Percentiles rank a stretch among this genome's conserved stretches.
Evolutionary conservation across 306 rosid species (phyloP).

Genomic region (Inga leiocalycina): DNA sequence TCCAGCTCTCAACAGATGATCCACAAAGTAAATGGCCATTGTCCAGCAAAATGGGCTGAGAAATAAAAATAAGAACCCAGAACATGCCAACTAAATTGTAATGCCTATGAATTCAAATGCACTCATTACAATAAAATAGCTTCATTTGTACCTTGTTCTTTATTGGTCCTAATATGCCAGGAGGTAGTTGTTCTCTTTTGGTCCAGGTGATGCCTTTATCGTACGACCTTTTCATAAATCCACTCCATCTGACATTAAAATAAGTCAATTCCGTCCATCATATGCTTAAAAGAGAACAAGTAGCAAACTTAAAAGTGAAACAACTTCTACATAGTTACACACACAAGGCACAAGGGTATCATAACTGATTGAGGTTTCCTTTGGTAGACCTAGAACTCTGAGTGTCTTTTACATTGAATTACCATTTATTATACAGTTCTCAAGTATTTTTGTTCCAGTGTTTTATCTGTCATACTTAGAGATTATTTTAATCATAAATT

Average conservation of each 20-base stretch:
- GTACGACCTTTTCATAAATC: conserved; percentile 80
- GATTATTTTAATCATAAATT: neutral
- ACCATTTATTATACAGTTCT: neutral
- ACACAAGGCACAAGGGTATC: neutral
- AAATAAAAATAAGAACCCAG: conserved; percentile 26
- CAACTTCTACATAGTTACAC: neutral
- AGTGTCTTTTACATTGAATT: neutral
- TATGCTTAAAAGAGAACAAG: neutral
- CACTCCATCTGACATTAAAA: conserved; percentile 77
- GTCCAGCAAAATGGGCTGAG: conserved; percentile 89
- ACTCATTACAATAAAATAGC: conserved; percentile 16
- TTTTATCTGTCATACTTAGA: neutral
- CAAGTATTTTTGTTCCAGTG: neutral
- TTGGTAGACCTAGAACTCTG: neutral
- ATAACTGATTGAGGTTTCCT: neutral
- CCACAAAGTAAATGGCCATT: conserved; percentile 81
- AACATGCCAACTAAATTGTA: conserved; percentile 10
- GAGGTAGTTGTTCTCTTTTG: conserved; percentile 90
- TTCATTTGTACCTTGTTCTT: conserved; percentile 76
- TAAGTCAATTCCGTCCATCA: conserved; percentile 17
- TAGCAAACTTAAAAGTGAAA: conserved; percentile 20
- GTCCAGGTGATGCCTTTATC: conserved; percentile 87
- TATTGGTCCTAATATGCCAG: conserved; percentile 96
- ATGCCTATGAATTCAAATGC: conserved; percentile 4
- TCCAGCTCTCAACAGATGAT: conserved; percentile 99